These are phyloP conservation scores for Arthrobotrys megalospora DNA, from an alignment of 2,329 filamentous ascomycete species.

Conservation along the genomic window DNA sequence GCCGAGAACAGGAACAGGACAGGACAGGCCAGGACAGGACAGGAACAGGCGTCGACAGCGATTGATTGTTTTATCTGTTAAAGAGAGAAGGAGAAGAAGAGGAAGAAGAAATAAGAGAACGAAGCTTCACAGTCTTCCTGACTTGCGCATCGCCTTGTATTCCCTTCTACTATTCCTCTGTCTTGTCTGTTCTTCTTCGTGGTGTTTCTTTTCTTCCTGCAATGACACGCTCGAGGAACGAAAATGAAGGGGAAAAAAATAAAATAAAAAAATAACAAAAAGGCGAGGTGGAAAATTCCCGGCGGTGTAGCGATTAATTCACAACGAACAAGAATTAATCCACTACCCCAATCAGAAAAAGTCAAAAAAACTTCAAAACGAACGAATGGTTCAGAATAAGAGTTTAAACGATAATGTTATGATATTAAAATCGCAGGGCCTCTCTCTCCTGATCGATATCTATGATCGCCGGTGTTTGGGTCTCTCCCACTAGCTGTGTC, in stretches of 20 bases:
- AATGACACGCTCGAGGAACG: background rate
- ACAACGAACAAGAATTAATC: background rate
- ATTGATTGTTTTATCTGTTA: background rate
- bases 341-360: background rate
- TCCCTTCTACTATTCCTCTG: background rate
- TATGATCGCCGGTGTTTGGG: constrained; percentile 59
- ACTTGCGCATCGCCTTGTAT: constrained; percentile 43
- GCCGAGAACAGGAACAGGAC: constrained; percentile 23
- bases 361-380: background rate
- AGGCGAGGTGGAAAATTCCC: background rate
- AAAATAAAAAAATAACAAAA: constrained; percentile 25
- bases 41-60: background rate
- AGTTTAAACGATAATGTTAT: background rate
- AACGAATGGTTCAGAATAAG: constrained; percentile 25
- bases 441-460: constrained; percentile 40
- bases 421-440: constrained; percentile 12
- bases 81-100: constrained; percentile 1
- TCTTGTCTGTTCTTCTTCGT: constrained; percentile 3
- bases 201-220: constrained; percentile 12
- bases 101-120: constrained; percentile 31
- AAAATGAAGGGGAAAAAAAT: background rate
- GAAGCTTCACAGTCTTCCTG: constrained; percentile 37
- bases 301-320: constrained; percentile 4
- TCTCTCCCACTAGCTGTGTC: constrained; percentile 51
- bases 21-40: constrained; percentile 4